Conservation (phyloP, 345 rosid genomes). For the Camelina sativa region DNA sequence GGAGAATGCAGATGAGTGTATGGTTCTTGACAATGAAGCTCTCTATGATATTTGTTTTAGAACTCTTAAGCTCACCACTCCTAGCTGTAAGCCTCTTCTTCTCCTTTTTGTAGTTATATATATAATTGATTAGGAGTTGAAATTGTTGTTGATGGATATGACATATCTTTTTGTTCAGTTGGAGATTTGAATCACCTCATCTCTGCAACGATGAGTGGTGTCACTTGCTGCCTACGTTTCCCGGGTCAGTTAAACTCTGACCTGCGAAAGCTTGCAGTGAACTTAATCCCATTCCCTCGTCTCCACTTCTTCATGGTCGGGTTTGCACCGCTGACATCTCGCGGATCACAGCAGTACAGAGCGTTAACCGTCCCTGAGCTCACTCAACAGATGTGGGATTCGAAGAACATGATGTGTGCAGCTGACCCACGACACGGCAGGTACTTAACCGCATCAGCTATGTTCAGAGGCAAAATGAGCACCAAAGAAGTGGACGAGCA, state of each 20-base stretch:
- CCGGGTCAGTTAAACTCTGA: conserved; percentile 82
- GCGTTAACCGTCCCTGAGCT: conserved; percentile 79
- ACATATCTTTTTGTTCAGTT: conserved; percentile 40
- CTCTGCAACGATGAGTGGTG: conserved; percentile 84
- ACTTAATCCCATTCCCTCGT: conserved; percentile 76
- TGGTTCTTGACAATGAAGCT: conserved; percentile 77
- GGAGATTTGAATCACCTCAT: conserved; percentile 79
- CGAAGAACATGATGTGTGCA: conserved; percentile 87
- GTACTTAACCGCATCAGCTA: conserved; percentile 76
- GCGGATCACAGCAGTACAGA: conserved; percentile 76
- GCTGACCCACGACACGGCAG: conserved; percentile 83
- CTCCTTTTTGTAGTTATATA: neutral
- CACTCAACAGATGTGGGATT: conserved; percentile 88
- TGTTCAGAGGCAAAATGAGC: conserved; percentile 87
- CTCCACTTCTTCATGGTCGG: conserved; percentile 83
- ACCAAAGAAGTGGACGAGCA: conserved; percentile 82
- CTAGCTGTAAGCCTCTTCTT: conserved; percentile 58
- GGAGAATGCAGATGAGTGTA: conserved; percentile 79
- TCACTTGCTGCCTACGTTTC: conserved; percentile 77
- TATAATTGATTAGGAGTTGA: neutral
- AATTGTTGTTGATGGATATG: no score
- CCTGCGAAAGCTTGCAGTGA: conserved; percentile 75
- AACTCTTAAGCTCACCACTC: conserved; percentile 76
- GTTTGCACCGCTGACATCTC: conserved; percentile 74
- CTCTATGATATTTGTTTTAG: conserved; percentile 79